A percentile compares a stretch with the other conserved stretches of the same genome.
phyloP scores from a whole-genome alignment of 1,284 basidiomycete genomes.

The Abortiporus biennis region DNA sequence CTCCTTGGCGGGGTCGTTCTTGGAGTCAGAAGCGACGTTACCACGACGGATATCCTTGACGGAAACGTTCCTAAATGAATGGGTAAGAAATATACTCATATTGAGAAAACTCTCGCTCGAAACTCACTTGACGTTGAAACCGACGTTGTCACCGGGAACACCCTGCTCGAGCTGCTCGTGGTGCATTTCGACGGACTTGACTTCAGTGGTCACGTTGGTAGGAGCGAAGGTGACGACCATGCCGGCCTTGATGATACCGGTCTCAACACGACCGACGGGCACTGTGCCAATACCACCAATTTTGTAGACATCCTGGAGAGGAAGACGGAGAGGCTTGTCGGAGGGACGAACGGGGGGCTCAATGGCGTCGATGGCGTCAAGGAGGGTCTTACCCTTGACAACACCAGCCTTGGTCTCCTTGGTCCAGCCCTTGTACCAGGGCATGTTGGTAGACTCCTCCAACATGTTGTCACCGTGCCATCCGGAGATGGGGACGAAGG shows the following conservation, averaged over 20 bases:
- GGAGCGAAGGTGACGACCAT: constrained; percentile 99
- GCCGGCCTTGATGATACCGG: constrained; percentile 99
- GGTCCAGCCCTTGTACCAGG: constrained; percentile 99
- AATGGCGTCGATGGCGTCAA: constrained; percentile 99
- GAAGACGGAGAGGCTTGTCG: constrained; percentile 99
- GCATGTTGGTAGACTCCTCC: constrained; percentile 95
- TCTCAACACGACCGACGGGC: constrained; percentile 99
- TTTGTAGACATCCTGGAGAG: constrained; percentile 99
- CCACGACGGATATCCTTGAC: constrained; percentile 99
- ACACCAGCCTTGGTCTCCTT: constrained; percentile 94
- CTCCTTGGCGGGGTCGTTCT: constrained; percentile 99
- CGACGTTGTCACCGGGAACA: constrained; percentile 98
- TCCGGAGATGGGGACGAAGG: constrained; percentile 99
- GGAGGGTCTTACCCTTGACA: constrained; percentile 97
- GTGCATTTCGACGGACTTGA: constrained; percentile 99
- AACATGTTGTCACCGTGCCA: constrained; percentile 99
- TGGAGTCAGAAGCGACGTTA: constrained; percentile 98
- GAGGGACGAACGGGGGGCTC: constrained; percentile 95
- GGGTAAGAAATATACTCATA: constrained; percentile 8
- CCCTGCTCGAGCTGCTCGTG: constrained; percentile 98
- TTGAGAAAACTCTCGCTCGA: background rate
- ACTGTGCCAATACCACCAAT: constrained; percentile 99
- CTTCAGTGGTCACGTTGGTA: constrained; percentile 98
- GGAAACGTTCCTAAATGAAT: constrained; percentile 85
- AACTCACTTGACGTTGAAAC: constrained; percentile 91